Evolutionary conservation across 345 rosid genomes (phyloP).

Genomic region (Nasturtium officinale): DNA sequence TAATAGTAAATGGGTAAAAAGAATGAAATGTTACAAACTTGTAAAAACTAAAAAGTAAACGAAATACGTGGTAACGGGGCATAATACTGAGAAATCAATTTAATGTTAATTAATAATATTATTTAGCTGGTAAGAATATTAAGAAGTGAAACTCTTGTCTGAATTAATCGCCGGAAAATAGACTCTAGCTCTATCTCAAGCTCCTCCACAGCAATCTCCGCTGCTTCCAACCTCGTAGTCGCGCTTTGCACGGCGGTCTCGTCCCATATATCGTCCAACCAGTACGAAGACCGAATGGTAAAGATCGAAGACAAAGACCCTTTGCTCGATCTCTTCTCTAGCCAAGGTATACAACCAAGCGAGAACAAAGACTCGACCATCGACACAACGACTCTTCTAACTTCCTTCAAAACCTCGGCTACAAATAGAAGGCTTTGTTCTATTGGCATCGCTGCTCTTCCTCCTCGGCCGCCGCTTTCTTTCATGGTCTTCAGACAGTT

Average conservation of each 20-base stretch:
- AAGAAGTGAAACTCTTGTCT: slow-evolving; percentile 78
- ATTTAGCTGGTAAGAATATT: slow-evolving; percentile 63
- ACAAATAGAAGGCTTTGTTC: slow-evolving; percentile 50
- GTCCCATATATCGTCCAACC: slow-evolving; percentile 50
- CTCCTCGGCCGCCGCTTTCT: slow-evolving; percentile 42
- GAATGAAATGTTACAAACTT: slow-evolving; percentile 2
- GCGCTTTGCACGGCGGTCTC: slow-evolving; percentile 62
- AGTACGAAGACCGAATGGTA: slow-evolving; percentile 39
- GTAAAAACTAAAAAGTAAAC: background rate
- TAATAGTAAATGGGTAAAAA: background rate
- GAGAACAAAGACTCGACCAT: slow-evolving; percentile 67
- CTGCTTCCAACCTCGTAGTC: slow-evolving; percentile 67
- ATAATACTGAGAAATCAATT: background rate
- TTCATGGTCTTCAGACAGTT: slow-evolving; percentile 53
- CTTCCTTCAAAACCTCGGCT: slow-evolving; percentile 63
- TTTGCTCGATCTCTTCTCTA: slow-evolving; percentile 54
- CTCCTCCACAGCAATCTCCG: slow-evolving; percentile 67
- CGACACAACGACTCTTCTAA: slow-evolving; percentile 50
- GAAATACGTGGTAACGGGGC: background rate
- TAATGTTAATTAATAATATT: background rate
- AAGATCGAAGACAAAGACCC: slow-evolving; percentile 51
- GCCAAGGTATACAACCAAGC: slow-evolving; percentile 67
- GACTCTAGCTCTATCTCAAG: slow-evolving; percentile 68
- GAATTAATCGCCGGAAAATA: slow-evolving; percentile 71
- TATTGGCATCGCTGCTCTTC: slow-evolving; percentile 7